Evolutionary conservation across 768 basidiomycete species (phyloP), one percentile per base, ranked within the genome.

Genomic region (Fistulinella prunicolor): DNA sequence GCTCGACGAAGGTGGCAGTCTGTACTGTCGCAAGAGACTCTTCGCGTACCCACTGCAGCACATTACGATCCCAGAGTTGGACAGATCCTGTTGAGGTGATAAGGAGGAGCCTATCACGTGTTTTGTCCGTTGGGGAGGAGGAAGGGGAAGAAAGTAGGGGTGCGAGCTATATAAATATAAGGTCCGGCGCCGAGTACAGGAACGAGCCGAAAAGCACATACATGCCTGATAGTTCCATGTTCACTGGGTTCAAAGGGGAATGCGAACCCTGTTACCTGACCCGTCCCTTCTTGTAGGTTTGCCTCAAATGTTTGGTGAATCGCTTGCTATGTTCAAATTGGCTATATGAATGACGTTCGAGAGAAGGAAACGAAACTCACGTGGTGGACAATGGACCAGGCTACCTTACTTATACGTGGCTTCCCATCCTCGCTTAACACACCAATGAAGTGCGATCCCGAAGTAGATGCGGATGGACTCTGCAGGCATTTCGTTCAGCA

Each of bases 61-160:
- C 60, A 23, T 80, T 72, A 20, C 78, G 75, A 39, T 80, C 70
- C 87, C 90, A 90, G 9, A 86, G 67, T 55, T 93, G 86, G 22
- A 94, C 58, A 4, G 88, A 73, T 9, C 90, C 91, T 2, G 86
- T 85, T n/a, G 80, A 78, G 0, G 88, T 88, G 1, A 83, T 82
- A 17, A 91, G 46, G 17, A 83, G 62, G 6, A 83, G 34, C 47
- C 49, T 62, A 26, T 62, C 46, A 48, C 16, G 77, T 71, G 72
- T 52, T 16, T 76, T 69, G 7, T 60, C 68, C 45, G 58, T 56
- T 4, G 65, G 65, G 24, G 67, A 58, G 1, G 72, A 66, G 47
- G 7, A 8, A n/a, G 73, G 70, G n/a, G 69, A 71, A 5, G 74
- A 66, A 42, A 85, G 58, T 4, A 14, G 80, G 42, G 84, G 63